Percentiles rank a stretch among this genome's conserved stretches.
Evolutionary conservation across 768 basidiomycete species (phyloP).

Genomic region (Amanita phalloides): DNA sequence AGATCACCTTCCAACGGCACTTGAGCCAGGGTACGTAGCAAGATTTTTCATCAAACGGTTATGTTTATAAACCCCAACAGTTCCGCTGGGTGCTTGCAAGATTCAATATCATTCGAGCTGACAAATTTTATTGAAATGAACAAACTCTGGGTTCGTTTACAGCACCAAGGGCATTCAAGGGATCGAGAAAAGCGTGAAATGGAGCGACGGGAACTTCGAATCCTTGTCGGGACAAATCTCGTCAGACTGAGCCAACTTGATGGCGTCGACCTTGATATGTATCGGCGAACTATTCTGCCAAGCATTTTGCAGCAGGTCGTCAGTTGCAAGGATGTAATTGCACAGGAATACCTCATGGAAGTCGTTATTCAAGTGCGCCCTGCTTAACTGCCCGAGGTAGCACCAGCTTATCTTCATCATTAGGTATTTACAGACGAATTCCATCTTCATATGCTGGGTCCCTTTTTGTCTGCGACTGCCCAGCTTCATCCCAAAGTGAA

Average conservation of each 20-base stretch:
- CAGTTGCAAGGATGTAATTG: conserved; percentile 96
- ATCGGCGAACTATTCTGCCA: conserved; percentile 77
- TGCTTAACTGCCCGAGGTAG: not conserved
- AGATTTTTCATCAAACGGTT: conserved; percentile 1
- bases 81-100: conserved; percentile 81
- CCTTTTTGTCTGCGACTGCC: conserved; percentile 92
- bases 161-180: conserved; percentile 94
- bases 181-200: conserved; percentile 97
- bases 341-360: conserved; percentile 99
- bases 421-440: conserved; percentile 99
- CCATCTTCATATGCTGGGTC: conserved; percentile 90
- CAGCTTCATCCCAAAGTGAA: conserved; percentile 97
- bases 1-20: conserved; percentile 87
- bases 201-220: conserved; percentile 90
- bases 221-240: conserved; percentile 95
- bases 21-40: conserved; percentile 60
- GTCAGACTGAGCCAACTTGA: conserved; percentile 93
- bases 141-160: conserved; percentile 97
- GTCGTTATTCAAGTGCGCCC: conserved; percentile 87
- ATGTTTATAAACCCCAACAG: conserved; percentile 26
- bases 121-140: conserved; percentile 99
- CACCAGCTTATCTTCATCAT: conserved; percentile 1
- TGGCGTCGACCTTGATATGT: conserved; percentile 92
- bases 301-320: conserved; percentile 95
- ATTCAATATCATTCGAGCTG: conserved; percentile 91